A percentile compares a stretch with the other conserved stretches of the same genome.
Evolutionary conservation across 2,329 filamentous ascomycete species (phyloP).

Genomic region (Colletotrichum spaethianum): DNA sequence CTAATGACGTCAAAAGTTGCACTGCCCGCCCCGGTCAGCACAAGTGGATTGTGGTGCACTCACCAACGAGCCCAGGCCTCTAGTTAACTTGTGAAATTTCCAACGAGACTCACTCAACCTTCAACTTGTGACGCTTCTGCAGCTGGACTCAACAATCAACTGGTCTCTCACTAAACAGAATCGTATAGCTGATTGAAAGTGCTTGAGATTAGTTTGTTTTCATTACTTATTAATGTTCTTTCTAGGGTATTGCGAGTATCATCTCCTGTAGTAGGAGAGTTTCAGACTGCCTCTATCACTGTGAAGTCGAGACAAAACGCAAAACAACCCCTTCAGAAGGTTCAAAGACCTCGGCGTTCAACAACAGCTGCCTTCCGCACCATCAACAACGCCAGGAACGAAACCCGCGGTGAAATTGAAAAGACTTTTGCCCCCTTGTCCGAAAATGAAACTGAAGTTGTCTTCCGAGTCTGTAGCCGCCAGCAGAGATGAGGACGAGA

Average conservation of each 20-base stretch:
- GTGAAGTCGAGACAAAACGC: background rate
- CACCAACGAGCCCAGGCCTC: background rate
- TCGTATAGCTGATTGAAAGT: background rate
- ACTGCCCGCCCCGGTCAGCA: background rate
- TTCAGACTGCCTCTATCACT: too few species aligned
- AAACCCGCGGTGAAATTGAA: background rate
- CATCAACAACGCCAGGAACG: background rate
- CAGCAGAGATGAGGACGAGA: background rate
- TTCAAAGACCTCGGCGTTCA: background rate
- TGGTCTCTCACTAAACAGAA: background rate
- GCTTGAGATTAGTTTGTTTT: background rate
- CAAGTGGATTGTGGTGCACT: background rate
- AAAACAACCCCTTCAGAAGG: background rate
- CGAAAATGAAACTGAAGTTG: slow-evolving; percentile 13
- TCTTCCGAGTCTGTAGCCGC: background rate
- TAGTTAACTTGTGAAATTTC: background rate
- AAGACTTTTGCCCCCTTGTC: background rate
- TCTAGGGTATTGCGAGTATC: background rate
- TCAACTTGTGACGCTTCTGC: background rate
- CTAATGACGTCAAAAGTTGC: slow-evolving; percentile 17
- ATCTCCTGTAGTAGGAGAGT: background rate
- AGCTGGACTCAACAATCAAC: too few species aligned
- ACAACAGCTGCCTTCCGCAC: background rate
- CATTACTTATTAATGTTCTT: background rate
- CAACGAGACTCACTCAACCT: background rate